These are phyloP conservation scores for Colletotrichum musae DNA, from an alignment of 2,329 filamentous ascomycete species.

Conservation along the genomic window DNA sequence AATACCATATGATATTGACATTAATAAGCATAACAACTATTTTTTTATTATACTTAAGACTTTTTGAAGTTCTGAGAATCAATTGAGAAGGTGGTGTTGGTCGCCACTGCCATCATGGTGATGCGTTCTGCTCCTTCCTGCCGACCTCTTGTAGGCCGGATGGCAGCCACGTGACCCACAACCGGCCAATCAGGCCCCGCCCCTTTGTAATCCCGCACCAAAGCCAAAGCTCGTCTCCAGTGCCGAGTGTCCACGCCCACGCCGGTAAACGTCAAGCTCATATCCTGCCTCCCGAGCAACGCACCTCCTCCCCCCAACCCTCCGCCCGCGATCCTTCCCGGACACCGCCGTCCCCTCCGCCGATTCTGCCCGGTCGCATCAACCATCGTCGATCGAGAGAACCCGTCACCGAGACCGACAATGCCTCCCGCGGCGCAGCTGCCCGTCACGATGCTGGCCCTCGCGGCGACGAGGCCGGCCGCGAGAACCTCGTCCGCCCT, in stretches of 20 bases:
- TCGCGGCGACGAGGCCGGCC: slow-evolving; percentile 37
- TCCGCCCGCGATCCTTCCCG: slow-evolving; percentile 15
- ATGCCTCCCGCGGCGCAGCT: slow-evolving; percentile 41
- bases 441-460: slow-evolving; percentile 40
- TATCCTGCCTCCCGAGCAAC: slow-evolving; percentile 15
- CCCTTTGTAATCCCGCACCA: slow-evolving; percentile 44
- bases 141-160: background rate
- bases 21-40: fast-evolving
- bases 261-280: slow-evolving; percentile 39
- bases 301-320: slow-evolving; percentile 16
- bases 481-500: slow-evolving; percentile 34
- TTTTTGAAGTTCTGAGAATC: background rate
- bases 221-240: slow-evolving; percentile 36
- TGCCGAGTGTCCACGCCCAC: slow-evolving; percentile 36
- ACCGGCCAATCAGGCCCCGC: slow-evolving; percentile 41
- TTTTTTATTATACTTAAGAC: fast-evolving
- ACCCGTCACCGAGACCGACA: slow-evolving; percentile 12
- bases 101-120: slow-evolving; percentile 27
- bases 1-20: too few species aligned
- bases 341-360: too few species aligned
- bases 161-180: slow-evolving; percentile 25
- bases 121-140: slow-evolving; percentile 11
- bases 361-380: slow-evolving; percentile 39
- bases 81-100: background rate
- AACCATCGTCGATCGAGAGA: slow-evolving; percentile 27